Conservation (phyloP, 179 eudicot genomes). For the Gypsophila paniculata region DNA sequence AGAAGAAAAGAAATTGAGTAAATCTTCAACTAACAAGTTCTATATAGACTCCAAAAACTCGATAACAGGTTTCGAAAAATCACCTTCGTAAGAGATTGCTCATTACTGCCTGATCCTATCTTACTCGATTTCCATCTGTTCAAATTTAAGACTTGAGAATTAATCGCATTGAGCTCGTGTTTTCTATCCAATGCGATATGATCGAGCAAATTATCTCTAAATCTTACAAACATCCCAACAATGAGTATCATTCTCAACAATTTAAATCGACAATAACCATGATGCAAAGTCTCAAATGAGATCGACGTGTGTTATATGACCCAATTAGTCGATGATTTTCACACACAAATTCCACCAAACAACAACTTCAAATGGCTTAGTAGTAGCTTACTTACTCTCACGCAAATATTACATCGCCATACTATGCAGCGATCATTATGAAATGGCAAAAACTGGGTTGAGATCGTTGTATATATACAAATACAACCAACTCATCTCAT, state of each 20-base stretch:
- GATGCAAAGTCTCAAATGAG: too few species aligned
- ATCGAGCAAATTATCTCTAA: not conserved
- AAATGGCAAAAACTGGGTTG: not conserved
- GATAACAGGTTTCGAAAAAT: not conserved
- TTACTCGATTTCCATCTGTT: conserved; percentile 37
- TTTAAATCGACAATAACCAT: not conserved
- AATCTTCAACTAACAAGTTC: conserved; percentile 4
- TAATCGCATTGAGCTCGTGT: not conserved
- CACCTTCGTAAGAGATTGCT: conserved; percentile 33
- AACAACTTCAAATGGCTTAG: not conserved
- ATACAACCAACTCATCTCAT: too few species aligned
- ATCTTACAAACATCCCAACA: not conserved
- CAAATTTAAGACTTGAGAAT: conserved; percentile 18
- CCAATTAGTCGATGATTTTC: not conserved
- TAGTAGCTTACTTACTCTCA: not conserved
- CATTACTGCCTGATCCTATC: conserved; percentile 20
- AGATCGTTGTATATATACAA: not conserved
- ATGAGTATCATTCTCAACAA: not conserved
- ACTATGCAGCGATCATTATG: not conserved
- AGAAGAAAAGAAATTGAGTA: conserved; percentile 21
- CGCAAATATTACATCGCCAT: not conserved
- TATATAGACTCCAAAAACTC: not conserved
- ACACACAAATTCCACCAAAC: not conserved
- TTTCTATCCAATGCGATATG: not conserved
- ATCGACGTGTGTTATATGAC: too few species aligned